Conservation (phyloP, 805 yeast species). For the Ogataea henricii region DNA sequence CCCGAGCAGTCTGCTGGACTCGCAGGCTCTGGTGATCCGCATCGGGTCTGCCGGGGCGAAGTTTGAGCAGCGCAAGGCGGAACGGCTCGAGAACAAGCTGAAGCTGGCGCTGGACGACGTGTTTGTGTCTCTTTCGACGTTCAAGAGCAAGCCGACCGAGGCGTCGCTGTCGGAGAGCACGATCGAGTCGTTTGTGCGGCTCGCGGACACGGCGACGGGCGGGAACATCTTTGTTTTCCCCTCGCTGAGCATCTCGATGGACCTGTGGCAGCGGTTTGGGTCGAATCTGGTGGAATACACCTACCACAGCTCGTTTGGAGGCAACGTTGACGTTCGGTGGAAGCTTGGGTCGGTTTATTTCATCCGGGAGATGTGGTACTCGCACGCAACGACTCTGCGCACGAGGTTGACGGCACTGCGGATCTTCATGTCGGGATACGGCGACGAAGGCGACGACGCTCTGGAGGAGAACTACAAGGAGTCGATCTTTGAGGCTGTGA, state of each 20-base stretch:
- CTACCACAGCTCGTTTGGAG: conserved; percentile 77
- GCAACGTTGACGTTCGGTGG: conserved; percentile 91
- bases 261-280: conserved; percentile 60
- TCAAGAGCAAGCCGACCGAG: conserved; percentile 52
- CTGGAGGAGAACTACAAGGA: conserved; percentile 36
- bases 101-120: conserved; percentile 64
- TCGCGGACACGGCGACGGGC: conserved; percentile 65
- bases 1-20: conserved; percentile 80
- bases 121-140: conserved; percentile 64
- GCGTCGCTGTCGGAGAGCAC: conserved; percentile 41
- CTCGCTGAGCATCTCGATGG: conserved; percentile 71
- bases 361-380: conserved; percentile 88
- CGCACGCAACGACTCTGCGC: conserved; percentile 73
- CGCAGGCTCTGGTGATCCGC: conserved; percentile 67
- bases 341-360: conserved; percentile 89
- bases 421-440: conserved; percentile 32
- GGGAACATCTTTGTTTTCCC: conserved; percentile 85
- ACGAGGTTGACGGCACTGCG: conserved; percentile 52
- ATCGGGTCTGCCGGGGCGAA: conserved; percentile 55
- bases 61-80: conserved; percentile 51
- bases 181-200: conserved; percentile 56
- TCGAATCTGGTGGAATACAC: conserved; percentile 62
- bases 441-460: conserved; percentile 36
- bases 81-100: conserved; percentile 55
- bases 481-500: conserved; percentile 35